These are phyloP conservation scores for Ophiocordyceps camponoti-floridani DNA, from an alignment of 2,329 filamentous ascomycete species.

Conservation along the genomic window DNA sequence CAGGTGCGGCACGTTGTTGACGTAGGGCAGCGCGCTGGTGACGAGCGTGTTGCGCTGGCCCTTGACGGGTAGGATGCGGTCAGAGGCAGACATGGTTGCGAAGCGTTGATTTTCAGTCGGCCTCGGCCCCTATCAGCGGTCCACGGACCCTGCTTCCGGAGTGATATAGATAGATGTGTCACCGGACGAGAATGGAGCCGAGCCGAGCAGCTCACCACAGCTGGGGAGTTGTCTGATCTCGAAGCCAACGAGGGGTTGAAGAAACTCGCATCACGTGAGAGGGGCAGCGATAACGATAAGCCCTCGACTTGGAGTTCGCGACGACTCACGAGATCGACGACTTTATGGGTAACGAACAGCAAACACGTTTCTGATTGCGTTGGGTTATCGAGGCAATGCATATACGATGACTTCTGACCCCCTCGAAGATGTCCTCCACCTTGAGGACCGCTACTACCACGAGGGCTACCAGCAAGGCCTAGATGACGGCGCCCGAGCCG, in stretches of 20 bases:
- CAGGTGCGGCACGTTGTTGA: conserved; percentile 61
- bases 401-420: conserved; percentile 18
- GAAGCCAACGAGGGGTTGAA: not conserved
- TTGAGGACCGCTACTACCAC: conserved; percentile 57
- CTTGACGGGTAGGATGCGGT: conserved; percentile 42
- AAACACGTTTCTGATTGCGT: no score
- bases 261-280: not conserved
- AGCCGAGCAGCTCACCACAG: no score
- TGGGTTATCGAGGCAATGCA: not conserved
- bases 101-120: no score
- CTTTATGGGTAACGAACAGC: no score
- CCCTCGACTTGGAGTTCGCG: no score
- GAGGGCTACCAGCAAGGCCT: conserved; percentile 65
- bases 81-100: conserved; percentile 3
- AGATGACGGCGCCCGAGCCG: conserved; percentile 57
- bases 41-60: conserved; percentile 79
- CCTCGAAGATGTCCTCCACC: conserved; percentile 38
- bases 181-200: no score
- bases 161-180: no score
- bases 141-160: no score
- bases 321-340: no score
- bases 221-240: no score
- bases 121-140: not conserved
- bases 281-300: not conserved
- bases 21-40: conserved; percentile 78